Evolutionary conservation across 441 rosid species (phyloP).

Genomic region (Euphorbia schlechtendalii): DNA sequence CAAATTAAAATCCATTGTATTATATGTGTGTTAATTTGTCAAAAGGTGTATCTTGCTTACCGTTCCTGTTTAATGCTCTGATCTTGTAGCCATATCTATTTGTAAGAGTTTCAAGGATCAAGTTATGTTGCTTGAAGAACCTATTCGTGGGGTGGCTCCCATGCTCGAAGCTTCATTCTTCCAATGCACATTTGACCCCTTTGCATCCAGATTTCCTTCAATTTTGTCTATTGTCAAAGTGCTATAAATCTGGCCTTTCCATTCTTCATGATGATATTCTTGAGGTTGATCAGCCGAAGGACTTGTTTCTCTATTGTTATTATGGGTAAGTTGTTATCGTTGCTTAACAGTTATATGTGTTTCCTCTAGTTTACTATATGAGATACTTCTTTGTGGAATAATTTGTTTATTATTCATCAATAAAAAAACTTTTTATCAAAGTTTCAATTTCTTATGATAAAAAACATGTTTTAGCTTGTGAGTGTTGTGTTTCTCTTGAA

Average conservation of each 20-base stretch:
- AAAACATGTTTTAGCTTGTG: background rate
- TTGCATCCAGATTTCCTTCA: slow-evolving; percentile 92
- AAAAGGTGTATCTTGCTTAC: background rate
- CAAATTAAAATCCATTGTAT: slow-evolving; percentile 4
- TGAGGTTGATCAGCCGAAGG: slow-evolving; percentile 88
- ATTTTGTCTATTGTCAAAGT: slow-evolving; percentile 68
- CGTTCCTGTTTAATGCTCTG: slow-evolving; percentile 15
- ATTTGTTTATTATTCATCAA: too few species aligned
- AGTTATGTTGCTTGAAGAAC: slow-evolving; percentile 54
- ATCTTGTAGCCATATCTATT: slow-evolving; percentile 50
- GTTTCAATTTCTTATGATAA: background rate
- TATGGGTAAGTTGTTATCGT: slow-evolving; percentile 64
- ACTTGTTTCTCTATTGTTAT: slow-evolving; percentile 80
- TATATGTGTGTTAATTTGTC: background rate
- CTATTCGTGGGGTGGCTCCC: slow-evolving; percentile 72
- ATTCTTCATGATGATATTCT: slow-evolving; percentile 72
- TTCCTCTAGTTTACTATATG: slow-evolving; percentile 7
- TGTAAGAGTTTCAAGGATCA: slow-evolving; percentile 84
- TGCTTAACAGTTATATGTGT: slow-evolving; percentile 5
- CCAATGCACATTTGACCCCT: slow-evolving; percentile 67
- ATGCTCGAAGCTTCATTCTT: slow-evolving; percentile 66
- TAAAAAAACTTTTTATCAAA: too few species aligned
- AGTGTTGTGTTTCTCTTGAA: background rate
- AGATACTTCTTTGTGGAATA: background rate
- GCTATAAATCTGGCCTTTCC: slow-evolving; percentile 71